Evolutionary conservation across 2,329 filamentous ascomycete genomes (phyloP), one percentile per base, ranked within the genome.

Genomic region (Mycogone perniciosa): DNA sequence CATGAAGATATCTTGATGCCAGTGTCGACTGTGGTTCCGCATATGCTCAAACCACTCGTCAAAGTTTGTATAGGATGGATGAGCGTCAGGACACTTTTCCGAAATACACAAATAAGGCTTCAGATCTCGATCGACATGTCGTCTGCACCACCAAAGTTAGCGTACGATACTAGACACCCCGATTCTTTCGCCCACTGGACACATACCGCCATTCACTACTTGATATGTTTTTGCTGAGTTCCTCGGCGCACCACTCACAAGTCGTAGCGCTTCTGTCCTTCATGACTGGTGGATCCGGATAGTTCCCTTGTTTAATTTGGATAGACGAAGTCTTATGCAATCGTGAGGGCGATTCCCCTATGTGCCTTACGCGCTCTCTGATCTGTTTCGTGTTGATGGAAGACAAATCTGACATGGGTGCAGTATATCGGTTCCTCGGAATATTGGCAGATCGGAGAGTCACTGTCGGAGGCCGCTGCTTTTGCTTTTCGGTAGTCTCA

Each of bases 51-150:
- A 27, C 52, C 52, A 54, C 7, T 52, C 39, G 10, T 47, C 20
- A 2, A 51, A 48, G 9, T 43, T 52, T 8, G 49, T 5, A 26
- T 31, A 52, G 2, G n/a, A 29, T 1, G 43, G 30, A 20, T 54
- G 44, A 1, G 11, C 34, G 11, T 51, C 33, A 4, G 6, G 13
- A 31, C 52, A 54, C n/a, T 20, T 27, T 11, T 52, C 49, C 1
- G 20, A 52, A 9, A 54, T 29, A 10, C 52, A 54, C 35, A 54
- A n/a, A n/a, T 48, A 54, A 41, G 52, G 52, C n/a, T 45, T 52
- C 5, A 54, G 52, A 26, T 54, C 52, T 42, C 45, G 52, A 13
- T 54, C 48, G 26, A 48, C 37, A 5, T 54, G 52, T 37, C 37
- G 44, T 38, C 52, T 51, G 31, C 20, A 20, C 20, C 20, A 20